phyloP scores from a whole-genome alignment of 2,329 filamentous ascomycete genomes.

The Microcyclospora pomicola region DNA sequence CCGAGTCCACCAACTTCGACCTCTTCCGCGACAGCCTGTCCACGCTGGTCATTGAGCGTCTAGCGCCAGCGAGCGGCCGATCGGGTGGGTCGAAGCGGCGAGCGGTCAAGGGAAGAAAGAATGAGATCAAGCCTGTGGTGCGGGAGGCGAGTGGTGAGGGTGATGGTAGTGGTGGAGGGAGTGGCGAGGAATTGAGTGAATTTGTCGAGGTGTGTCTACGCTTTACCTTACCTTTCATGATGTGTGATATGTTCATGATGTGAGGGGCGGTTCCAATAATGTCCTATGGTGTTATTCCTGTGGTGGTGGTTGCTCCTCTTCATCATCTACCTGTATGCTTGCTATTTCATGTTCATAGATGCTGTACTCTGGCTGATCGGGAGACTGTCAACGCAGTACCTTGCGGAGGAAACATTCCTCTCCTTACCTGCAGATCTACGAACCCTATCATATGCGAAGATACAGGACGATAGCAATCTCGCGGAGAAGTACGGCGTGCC shows the following conservation, averaged over 20 bases:
- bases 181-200: slow-evolving; percentile 58
- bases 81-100: slow-evolving; percentile 31
- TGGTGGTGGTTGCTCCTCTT: too few relatives aligned
- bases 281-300: neutral
- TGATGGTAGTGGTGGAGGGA: slow-evolving; percentile 15
- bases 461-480: slow-evolving; percentile 37
- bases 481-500: slow-evolving; percentile 42
- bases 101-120: slow-evolving; percentile 27
- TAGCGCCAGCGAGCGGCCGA: slow-evolving; percentile 33
- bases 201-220: slow-evolving; percentile 50
- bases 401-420: slow-evolving; percentile 55
- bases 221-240: neutral
- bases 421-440: slow-evolving; percentile 48
- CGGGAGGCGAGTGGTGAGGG: neutral
- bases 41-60: slow-evolving; percentile 50
- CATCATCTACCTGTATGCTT: too few relatives aligned
- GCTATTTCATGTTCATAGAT: too few relatives aligned
- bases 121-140: slow-evolving; percentile 24
- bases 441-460: slow-evolving; percentile 45
- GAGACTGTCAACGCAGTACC: slow-evolving; percentile 37
- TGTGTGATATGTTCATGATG: neutral
- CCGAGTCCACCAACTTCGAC: slow-evolving; percentile 43
- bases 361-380: too few relatives aligned
- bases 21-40: slow-evolving; percentile 64
- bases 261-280: too few relatives aligned